These are phyloP conservation scores for Saccharum spontaneum DNA, from an alignment of 176 grass and related monocot species.

Conservation along the genomic window DNA sequence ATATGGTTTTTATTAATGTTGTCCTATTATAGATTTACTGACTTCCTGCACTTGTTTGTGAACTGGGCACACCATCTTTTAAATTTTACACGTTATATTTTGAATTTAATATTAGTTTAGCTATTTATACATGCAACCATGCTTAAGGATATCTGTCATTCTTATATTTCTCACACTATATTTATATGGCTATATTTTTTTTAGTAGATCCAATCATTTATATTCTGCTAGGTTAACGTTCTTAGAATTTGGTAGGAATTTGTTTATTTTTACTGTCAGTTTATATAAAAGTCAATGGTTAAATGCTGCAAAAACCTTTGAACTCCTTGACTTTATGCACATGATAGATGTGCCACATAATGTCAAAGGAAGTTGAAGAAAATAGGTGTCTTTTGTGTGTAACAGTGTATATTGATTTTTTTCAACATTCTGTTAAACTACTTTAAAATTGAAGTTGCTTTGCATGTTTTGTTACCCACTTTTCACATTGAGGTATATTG, in stretches of 20 bases:
- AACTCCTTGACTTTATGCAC: not conserved
- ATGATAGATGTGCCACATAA: not conserved
- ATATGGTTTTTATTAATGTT: not conserved
- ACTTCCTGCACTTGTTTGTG: not conserved
- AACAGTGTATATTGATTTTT: not conserved
- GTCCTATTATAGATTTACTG: not conserved
- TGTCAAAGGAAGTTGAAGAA: not conserved
- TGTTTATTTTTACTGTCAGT: not conserved
- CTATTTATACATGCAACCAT: not conserved
- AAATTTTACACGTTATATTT: not conserved
- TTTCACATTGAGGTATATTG: not conserved
- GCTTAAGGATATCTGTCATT: not conserved
- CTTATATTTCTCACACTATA: not conserved
- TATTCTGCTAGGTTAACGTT: not conserved
- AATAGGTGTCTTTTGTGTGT: not conserved
- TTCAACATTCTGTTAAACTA: not conserved
- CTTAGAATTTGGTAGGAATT: not conserved
- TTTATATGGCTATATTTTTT: not conserved
- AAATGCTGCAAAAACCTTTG: not conserved
- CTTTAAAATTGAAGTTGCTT: not conserved
- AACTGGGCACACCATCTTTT: not conserved
- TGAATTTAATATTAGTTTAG: not conserved
- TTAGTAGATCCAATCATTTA: not conserved
- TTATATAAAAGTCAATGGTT: not conserved
- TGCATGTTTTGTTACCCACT: not conserved